A percentile compares a stretch with the other conserved stretches of the same genome.
Evolutionary conservation across 257 asterid species (phyloP).

Genomic region (Solanum sitiens): DNA sequence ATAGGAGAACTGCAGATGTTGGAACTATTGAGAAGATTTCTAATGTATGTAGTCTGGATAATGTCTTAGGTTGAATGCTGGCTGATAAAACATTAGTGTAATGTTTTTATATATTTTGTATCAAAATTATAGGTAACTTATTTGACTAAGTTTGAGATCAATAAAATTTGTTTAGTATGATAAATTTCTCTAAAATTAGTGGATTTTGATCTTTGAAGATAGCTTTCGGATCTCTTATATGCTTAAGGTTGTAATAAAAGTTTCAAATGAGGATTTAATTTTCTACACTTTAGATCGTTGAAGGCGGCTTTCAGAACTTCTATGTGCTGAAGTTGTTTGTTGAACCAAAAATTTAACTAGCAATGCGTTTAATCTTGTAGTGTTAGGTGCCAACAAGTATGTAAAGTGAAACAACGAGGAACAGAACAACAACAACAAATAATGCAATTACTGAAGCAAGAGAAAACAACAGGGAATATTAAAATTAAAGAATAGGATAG

Average conservation of each 20-base stretch:
- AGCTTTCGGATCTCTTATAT: neutral
- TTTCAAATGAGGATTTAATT: neutral
- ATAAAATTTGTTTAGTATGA: neutral
- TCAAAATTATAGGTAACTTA: neutral
- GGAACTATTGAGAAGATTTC: neutral
- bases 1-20: neutral
- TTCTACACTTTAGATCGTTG: neutral
- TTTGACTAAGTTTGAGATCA: neutral
- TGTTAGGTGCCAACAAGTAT: neutral
- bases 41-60: neutral
- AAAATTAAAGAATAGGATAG: neutral
- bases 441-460: neutral
- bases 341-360: neutral
- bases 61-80: neutral
- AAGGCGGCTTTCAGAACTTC: neutral
- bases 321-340: neutral
- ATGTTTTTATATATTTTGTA: neutral
- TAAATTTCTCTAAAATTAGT: neutral
- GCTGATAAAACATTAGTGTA: neutral
- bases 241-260: neutral
- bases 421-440: neutral
- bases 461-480: neutral
- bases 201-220: neutral
- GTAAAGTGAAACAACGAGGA: neutral
- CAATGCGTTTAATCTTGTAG: neutral